phyloP scores from a whole-genome alignment of 2,329 filamentous ascomycete genomes.

The Beauveria brongniartii region DNA sequence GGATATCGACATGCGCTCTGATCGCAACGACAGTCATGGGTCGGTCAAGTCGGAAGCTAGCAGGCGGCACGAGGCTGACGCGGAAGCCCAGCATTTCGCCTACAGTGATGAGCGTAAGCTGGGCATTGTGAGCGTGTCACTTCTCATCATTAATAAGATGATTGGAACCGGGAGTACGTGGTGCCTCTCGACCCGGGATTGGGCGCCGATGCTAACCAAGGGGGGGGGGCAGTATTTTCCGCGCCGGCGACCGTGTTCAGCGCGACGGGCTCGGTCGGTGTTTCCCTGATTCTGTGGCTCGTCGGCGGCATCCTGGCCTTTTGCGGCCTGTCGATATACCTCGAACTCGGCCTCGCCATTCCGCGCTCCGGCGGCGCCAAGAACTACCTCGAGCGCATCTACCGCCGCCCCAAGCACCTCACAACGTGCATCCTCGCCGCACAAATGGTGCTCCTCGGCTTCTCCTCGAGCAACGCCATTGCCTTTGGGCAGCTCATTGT shows the following conservation, averaged over 20 bases:
- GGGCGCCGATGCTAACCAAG: background rate
- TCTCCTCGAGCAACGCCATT: conserved; percentile 50
- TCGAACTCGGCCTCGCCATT: conserved; percentile 56
- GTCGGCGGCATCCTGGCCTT: conserved; percentile 45
- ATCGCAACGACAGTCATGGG: background rate
- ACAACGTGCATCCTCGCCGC: conserved; percentile 51
- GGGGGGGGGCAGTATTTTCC: conserved; percentile 36
- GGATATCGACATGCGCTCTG: background rate
- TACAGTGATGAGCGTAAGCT: conserved; percentile 39
- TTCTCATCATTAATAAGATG: conserved; percentile 51
- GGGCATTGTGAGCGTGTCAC: conserved; percentile 43
- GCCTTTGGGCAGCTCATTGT: conserved; percentile 52
- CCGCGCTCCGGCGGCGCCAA: conserved; percentile 57
- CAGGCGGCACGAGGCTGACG: background rate
- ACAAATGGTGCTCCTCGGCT: conserved; percentile 54
- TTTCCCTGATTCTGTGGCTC: conserved; percentile 23
- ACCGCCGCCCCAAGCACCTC: conserved; percentile 48
- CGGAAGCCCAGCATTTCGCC: conserved; percentile 33
- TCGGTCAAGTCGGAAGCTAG: background rate
- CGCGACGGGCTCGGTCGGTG: conserved; percentile 41
- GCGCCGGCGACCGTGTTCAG: conserved; percentile 45
- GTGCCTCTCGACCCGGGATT: background rate
- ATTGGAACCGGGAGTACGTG: conserved; percentile 48
- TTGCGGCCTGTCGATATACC: conserved; percentile 51
- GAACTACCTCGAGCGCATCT: conserved; percentile 58